Evolutionary conservation across 139 green algal genomes (phyloP), one percentile per base, ranked within the genome.

Genomic region (Micractinium conductrix): DNA sequence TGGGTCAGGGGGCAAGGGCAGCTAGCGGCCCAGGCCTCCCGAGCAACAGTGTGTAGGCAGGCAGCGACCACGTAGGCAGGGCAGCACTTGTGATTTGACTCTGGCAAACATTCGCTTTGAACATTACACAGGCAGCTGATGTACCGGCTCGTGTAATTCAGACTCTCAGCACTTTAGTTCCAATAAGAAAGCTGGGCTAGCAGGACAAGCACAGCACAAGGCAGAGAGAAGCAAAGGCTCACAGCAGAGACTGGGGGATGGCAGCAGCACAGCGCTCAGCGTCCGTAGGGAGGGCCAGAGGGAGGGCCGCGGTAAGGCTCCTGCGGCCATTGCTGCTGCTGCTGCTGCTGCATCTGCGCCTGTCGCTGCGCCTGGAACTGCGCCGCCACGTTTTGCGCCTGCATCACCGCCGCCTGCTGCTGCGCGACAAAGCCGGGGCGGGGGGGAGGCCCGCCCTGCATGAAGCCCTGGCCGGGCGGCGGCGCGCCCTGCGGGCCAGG

Each of bases 241-340:
- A n/a, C n/a, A n/a, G n/a, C n/a, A n/a, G n/a, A n/a, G n/a, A n/a
- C n/a, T n/a, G n/a, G n/a, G n/a, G n/a, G n/a, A n/a, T n/a, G n/a
- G n/a, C n/a, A 44, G 33, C 65, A 44, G 65, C 14, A 26, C 33
- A 40, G 35, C 17, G 35, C 33, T 12, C 1, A 28, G 58, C 24
- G 17, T 2, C 22, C 24, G 24, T 35, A 38, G 22, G 33, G 14
- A 72, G 65, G 28, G n/a, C 12, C 3, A 3, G 8, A 72, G 26
- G 26, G 19, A 68, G 60, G 26, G 60, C 4, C 19, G 60, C 24
- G 60, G 8, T 2, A 68, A 10, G 26, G 55, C 55, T 72, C 33
- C 65, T 72, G 65, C 65, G 42, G 65, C 65, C 35, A 72, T 33
- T 21, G 58, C 71, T 84, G 79, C 33, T 84, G 48, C 55, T 84